A percentile compares a stretch with the other conserved stretches of the same genome.
phyloP scores from a whole-genome alignment of 257 asterid species.

The Leptodermis oblonga region DNA sequence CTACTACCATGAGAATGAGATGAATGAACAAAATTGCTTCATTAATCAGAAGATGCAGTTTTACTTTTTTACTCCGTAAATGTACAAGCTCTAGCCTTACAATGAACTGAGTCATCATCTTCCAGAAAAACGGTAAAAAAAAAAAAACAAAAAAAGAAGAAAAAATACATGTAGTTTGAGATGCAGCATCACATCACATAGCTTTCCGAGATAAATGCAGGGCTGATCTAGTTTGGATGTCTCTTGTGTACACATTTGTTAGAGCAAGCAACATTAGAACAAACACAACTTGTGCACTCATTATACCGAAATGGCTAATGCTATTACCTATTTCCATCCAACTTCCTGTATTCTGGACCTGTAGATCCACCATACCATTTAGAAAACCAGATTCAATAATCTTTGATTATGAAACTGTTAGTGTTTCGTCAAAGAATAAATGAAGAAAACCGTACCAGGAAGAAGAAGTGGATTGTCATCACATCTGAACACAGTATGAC shows the following conservation, averaged over 20 bases:
- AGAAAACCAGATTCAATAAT: background rate
- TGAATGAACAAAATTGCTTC: background rate
- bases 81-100: background rate
- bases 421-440: background rate
- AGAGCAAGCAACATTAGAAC: constrained; percentile 79
- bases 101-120: background rate
- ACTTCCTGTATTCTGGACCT: constrained; percentile 92
- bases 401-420: background rate
- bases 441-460: constrained; percentile 55
- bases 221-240: constrained; percentile 48
- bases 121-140: background rate
- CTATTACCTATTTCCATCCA: constrained; percentile 99
- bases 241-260: constrained; percentile 73
- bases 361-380: constrained; percentile 14
- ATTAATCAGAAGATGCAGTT: background rate
- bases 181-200: constrained; percentile 44
- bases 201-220: constrained; percentile 50
- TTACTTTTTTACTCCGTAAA: background rate
- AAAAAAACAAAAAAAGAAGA: background rate
- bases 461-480: constrained; percentile 95
- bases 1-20: no score
- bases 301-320: constrained; percentile 95
- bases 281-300: constrained; percentile 98
- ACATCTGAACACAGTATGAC: constrained; percentile 92
- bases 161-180: background rate